Conservation (phyloP, 257 asterid genomes). For the Striga asiatica region DNA sequence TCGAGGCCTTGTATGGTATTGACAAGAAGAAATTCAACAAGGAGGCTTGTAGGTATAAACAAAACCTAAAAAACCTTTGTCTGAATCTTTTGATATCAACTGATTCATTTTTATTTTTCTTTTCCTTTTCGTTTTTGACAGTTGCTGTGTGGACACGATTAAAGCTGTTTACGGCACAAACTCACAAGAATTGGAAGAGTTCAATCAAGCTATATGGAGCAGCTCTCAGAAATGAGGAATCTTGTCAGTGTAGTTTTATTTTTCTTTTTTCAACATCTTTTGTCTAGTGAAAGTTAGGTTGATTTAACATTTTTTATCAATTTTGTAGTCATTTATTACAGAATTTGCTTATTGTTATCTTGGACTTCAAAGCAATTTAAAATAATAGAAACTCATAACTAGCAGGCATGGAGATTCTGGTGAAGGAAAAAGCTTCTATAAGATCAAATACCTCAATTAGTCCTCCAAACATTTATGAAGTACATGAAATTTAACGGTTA, state of each 20-base stretch:
- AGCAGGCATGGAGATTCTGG: too few relatives aligned
- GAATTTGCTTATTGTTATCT: too few relatives aligned
- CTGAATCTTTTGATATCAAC: not conserved
- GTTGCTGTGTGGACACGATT: slow-evolving; percentile 76
- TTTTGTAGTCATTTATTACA: not conserved
- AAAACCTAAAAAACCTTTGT: not conserved
- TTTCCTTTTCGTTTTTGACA: slow-evolving; percentile 8
- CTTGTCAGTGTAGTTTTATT: slow-evolving; percentile 5
- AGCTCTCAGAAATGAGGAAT: slow-evolving; percentile 16
- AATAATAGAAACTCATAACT: too few relatives aligned
- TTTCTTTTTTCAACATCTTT: not conserved
- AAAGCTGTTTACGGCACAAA: slow-evolving; percentile 58
- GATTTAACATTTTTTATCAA: not conserved
- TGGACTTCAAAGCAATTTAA: too few relatives aligned
- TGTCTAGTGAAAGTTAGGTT: not conserved
- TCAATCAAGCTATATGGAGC: slow-evolving; percentile 58
- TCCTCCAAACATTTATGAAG: too few relatives aligned
- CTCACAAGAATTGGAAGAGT: slow-evolving; percentile 59
- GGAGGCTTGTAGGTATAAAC: slow-evolving; percentile 89
- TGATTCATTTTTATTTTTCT: not conserved
- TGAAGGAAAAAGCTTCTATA: too few relatives aligned
- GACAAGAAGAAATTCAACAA: slow-evolving; percentile 70
- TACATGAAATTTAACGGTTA: too few relatives aligned
- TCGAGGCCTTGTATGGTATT: slow-evolving; percentile 54
- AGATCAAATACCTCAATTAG: too few relatives aligned